Conservation (phyloP, 2,329 filamentous ascomycete species). For the Cucurbitaria berberidis region DNA sequence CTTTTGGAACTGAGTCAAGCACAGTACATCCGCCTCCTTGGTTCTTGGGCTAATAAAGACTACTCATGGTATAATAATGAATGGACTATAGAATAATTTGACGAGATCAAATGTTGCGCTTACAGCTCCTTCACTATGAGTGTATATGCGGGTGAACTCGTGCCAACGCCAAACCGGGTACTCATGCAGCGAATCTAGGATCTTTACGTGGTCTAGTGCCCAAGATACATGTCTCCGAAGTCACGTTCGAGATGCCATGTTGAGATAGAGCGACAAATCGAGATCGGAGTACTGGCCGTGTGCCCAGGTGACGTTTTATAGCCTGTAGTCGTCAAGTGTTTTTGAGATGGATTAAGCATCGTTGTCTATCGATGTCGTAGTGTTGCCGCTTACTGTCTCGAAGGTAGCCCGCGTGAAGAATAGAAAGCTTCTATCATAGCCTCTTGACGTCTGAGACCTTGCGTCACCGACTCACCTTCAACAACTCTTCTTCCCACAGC, state of each 20-base stretch:
- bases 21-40: too few relatives aligned
- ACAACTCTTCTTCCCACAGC: background rate
- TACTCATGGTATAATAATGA: background rate
- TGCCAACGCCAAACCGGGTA: background rate
- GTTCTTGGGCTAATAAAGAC: background rate
- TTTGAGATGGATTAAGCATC: too few relatives aligned
- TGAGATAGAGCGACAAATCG: background rate
- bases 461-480: too few relatives aligned
- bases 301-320: too few relatives aligned
- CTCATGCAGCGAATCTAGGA: background rate
- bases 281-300: background rate
- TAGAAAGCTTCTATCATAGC: too few relatives aligned
- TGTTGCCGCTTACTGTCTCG: too few relatives aligned
- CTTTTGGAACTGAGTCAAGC: too few relatives aligned
- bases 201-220: background rate
- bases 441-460: too few relatives aligned
- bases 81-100: background rate
- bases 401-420: too few relatives aligned
- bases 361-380: too few relatives aligned
- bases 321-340: too few relatives aligned
- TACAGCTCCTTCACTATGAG: background rate
- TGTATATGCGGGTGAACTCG: background rate
- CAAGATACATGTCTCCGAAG: background rate
- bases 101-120: background rate
- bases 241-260: conserved; percentile 5